Percentiles rank a stretch among this genome's conserved stretches.
These are phyloP conservation scores for Wickerhamiella azyma DNA, from an alignment of 805 yeast species.

Conservation along the genomic window DNA sequence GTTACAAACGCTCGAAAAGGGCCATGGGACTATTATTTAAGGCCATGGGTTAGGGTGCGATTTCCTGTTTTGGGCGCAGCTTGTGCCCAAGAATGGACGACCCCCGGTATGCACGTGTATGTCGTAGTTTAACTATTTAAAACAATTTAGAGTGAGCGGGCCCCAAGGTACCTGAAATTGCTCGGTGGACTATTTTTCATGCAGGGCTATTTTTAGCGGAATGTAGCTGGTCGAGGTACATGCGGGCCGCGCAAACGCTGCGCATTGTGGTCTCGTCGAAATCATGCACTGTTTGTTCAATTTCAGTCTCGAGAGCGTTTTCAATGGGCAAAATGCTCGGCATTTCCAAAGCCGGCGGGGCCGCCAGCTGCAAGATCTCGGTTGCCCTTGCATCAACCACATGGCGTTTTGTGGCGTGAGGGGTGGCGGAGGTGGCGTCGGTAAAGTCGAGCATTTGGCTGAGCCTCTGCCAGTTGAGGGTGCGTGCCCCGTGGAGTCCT, in stretches of 20 bases:
- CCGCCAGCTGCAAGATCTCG: neutral
- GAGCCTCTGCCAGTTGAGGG: constrained; percentile 5
- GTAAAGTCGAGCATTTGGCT: constrained; percentile 10
- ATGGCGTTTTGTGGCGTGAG: neutral
- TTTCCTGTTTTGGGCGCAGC: neutral
- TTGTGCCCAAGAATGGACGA: neutral
- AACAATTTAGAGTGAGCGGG: no score
- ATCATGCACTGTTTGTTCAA: constrained; percentile 11
- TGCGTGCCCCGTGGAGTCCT: neutral
- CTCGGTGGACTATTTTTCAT: no score
- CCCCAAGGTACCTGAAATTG: no score
- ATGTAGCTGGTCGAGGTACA: constrained; percentile 11
- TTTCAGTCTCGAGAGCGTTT: neutral
- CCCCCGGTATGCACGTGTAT: neutral
- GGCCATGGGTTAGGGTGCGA: constrained; percentile 6
- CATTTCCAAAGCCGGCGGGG: neutral
- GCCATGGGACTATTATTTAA: neutral
- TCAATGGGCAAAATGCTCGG: constrained; percentile 1
- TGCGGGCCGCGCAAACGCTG: constrained; percentile 12
- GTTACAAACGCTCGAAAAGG: neutral
- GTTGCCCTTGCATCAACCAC: constrained; percentile 6
- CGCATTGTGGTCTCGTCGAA: constrained; percentile 17
- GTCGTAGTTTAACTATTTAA: no score
- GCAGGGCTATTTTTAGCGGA: neutral
- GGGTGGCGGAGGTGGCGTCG: constrained; percentile 9